phyloP scores from a whole-genome alignment of 2,329 filamentous ascomycete genomes.

The Microdochium nivale region DNA sequence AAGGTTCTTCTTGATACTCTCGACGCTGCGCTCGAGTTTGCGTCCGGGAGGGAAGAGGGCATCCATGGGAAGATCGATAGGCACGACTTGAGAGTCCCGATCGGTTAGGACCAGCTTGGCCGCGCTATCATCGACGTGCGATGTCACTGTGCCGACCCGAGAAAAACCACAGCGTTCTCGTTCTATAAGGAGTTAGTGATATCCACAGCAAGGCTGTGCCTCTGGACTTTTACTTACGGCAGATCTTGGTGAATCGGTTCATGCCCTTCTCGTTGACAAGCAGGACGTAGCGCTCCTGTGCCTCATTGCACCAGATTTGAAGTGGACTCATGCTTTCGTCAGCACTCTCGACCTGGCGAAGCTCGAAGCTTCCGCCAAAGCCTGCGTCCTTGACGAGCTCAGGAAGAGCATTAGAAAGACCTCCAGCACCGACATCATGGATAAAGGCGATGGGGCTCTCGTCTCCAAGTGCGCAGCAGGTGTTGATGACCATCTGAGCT shows the following conservation, averaged over 20 bases:
- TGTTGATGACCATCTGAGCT: conserved; percentile 97
- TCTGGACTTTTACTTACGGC: conserved; percentile 31
- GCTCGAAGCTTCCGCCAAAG: conserved; percentile 82
- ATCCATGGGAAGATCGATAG: conserved; percentile 19
- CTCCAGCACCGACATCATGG: conserved; percentile 93
- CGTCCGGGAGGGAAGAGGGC: conserved; percentile 17
- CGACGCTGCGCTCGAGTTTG: conserved; percentile 11
- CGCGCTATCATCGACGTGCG: conserved; percentile 51
- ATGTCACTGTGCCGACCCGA: conserved; percentile 71
- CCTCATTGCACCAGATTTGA: conserved; percentile 97
- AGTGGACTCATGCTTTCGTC: conserved; percentile 90
- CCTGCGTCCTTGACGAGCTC: conserved; percentile 89
- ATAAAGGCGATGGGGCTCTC: conserved; percentile 93
- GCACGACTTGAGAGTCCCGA: conserved; percentile 14
- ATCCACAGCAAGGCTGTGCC: neutral
- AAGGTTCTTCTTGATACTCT: conserved; percentile 11
- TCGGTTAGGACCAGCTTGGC: conserved; percentile 61
- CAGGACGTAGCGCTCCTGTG: conserved; percentile 92
- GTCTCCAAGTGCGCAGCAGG: conserved; percentile 74
- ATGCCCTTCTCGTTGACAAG: conserved; percentile 75
- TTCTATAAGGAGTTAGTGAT: conserved; percentile 16
- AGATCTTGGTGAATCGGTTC: conserved; percentile 64
- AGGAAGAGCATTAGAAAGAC: conserved; percentile 65
- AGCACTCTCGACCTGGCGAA: conserved; percentile 87
- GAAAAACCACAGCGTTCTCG: conserved; percentile 91